Percentiles rank a stretch among this genome's conserved stretches.
These are phyloP conservation scores for Globisporangium cystogenes DNA, from an alignment of 352 stramenopile genomes.

Conservation along the genomic window DNA sequence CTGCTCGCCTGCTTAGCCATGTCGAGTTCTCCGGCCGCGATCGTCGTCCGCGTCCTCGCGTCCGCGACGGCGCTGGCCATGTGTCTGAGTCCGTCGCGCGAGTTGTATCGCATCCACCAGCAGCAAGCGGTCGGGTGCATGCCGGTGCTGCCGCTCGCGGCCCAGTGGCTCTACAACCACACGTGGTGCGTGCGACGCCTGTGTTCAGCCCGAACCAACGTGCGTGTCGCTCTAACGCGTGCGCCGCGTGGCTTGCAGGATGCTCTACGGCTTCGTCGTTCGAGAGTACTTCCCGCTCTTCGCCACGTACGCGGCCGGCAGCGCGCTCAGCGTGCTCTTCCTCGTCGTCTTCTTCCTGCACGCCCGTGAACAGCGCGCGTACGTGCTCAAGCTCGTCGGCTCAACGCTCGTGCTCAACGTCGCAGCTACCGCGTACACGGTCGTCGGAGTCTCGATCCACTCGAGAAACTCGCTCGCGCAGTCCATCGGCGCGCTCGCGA, in stretches of 20 bases:
- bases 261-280: slow-evolving; percentile 34
- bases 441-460: slow-evolving; percentile 10
- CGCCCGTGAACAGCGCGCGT: slow-evolving; percentile 13
- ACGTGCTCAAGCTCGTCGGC: slow-evolving; percentile 14
- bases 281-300: slow-evolving; percentile 49
- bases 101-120: slow-evolving; percentile 26
- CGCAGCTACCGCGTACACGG: slow-evolving; percentile 14
- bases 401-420: slow-evolving; percentile 20
- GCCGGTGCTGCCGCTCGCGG: slow-evolving; percentile 29
- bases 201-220: too few species aligned
- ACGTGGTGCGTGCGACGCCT: slow-evolving; percentile 30
- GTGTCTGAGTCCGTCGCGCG: slow-evolving; percentile 30
- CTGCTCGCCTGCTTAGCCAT: too few species aligned
- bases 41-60: slow-evolving; percentile 28
- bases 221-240: background rate
- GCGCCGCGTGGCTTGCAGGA: slow-evolving; percentile 14
- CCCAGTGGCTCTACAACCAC: slow-evolving; percentile 39
- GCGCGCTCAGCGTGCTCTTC: slow-evolving; percentile 33
- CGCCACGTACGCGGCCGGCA: slow-evolving; percentile 26
- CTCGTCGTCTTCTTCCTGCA: slow-evolving; percentile 39
- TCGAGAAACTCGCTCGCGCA: slow-evolving; percentile 8
- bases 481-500: slow-evolving; percentile 21
- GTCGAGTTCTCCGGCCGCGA: slow-evolving; percentile 3
- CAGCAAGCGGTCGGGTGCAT: slow-evolving; percentile 20
- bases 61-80: slow-evolving; percentile 36